A percentile compares a stretch with the other conserved stretches of the same genome.
Conservation (phyloP, 129 eudicot genomes). For the Apium graveolens region DNA sequence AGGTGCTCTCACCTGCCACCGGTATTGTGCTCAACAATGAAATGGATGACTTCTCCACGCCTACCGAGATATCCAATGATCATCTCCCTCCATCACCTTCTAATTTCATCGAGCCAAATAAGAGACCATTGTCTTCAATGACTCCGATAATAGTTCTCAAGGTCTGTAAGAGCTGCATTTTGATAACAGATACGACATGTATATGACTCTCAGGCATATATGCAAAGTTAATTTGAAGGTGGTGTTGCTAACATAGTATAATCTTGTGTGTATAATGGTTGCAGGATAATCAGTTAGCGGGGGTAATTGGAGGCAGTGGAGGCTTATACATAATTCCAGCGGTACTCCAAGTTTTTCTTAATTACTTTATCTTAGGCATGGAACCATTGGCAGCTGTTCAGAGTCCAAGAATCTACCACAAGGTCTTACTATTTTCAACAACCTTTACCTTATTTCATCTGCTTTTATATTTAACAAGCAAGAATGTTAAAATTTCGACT, state of each 20-base stretch:
- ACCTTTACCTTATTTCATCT: background rate
- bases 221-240: background rate
- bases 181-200: background rate
- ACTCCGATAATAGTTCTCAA: constrained; percentile 80
- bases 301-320: constrained; percentile 95
- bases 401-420: constrained; percentile 85
- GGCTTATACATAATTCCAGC: constrained; percentile 83
- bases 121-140: constrained; percentile 93
- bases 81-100: constrained; percentile 80
- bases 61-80: constrained; percentile 55
- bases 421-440: constrained; percentile 26
- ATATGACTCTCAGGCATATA: background rate
- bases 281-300: constrained; percentile 81
- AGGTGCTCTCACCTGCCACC: constrained; percentile 78
- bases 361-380: constrained; percentile 81
- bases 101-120: constrained; percentile 71
- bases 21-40: constrained; percentile 77
- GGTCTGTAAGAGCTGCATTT: constrained; percentile 28
- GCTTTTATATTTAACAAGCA: background rate
- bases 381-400: constrained; percentile 66
- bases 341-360: constrained; percentile 75
- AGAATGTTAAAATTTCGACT: background rate
- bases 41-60: constrained; percentile 76
- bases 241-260: background rate
- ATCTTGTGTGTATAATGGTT: background rate